phyloP scores from a whole-genome alignment of 2,329 filamentous ascomycete genomes.

The Allantophomopsis cytisporea region DNA sequence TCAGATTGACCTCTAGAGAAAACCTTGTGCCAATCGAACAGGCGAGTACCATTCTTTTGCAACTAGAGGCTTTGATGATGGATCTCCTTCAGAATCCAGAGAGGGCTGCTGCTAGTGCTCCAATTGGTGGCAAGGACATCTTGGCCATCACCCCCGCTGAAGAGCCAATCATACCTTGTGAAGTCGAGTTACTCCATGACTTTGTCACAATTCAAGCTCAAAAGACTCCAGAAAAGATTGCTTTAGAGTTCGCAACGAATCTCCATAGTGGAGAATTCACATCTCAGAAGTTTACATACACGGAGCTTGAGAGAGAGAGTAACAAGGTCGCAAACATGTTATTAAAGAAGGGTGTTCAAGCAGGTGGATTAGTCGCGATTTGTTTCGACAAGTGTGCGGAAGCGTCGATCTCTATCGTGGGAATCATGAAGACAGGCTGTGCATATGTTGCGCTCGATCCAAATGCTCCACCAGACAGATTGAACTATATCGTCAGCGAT shows the following conservation, averaged over 20 bases:
- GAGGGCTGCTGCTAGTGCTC: slow-evolving; percentile 13
- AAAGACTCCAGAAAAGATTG: slow-evolving; percentile 41
- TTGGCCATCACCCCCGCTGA: slow-evolving; percentile 56
- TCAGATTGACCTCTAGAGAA: slow-evolving; percentile 49
- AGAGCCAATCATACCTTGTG: slow-evolving; percentile 35
- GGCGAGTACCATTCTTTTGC: slow-evolving; percentile 49
- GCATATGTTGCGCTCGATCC: slow-evolving; percentile 25
- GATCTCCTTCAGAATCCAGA: slow-evolving; percentile 39
- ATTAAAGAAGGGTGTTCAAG: slow-evolving; percentile 26
- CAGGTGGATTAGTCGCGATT: slow-evolving; percentile 32
- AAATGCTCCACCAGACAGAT: slow-evolving; percentile 18
- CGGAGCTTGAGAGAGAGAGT: slow-evolving; percentile 54
- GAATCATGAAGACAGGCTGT: slow-evolving; percentile 21
- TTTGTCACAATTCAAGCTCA: slow-evolving; percentile 57
- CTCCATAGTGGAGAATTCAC: slow-evolving; percentile 31
- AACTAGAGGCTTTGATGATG: slow-evolving; percentile 56
- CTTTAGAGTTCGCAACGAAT: slow-evolving; percentile 61
- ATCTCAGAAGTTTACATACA: slow-evolving; percentile 57
- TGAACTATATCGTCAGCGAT: slow-evolving; percentile 32
- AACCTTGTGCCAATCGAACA: slow-evolving; percentile 56
- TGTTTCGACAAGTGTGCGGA: slow-evolving; percentile 23
- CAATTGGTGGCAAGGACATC: slow-evolving; percentile 21
- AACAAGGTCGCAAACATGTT: slow-evolving; percentile 62
- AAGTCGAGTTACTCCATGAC: slow-evolving; percentile 55
- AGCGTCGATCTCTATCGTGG: slow-evolving; percentile 20